phyloP scores from a whole-genome alignment of 352 stramenopile genomes.

The Saprolegnia parasitica region DNA sequence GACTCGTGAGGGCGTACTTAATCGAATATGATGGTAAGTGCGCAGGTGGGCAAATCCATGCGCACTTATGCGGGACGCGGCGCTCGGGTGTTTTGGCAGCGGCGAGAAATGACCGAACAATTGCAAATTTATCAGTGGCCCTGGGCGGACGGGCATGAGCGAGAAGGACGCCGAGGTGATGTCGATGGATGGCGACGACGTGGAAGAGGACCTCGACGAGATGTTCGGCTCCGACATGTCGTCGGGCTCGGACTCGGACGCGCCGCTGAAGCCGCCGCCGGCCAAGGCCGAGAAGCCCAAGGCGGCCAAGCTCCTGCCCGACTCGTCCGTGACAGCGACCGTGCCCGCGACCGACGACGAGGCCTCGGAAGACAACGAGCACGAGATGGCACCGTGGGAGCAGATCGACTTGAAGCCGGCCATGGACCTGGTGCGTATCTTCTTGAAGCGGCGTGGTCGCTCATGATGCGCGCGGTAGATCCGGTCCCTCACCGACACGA shows the following conservation, averaged over 20 bases:
- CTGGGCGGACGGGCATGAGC: not conserved
- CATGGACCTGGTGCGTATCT: constrained; percentile 55
- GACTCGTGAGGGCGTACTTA: not conserved
- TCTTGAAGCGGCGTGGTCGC: constrained; percentile 1
- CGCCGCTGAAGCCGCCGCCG: constrained; percentile 22
- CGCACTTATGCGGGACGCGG: not conserved
- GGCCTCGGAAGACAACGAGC: constrained; percentile 78
- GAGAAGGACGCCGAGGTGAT: constrained; percentile 18
- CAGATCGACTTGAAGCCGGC: constrained; percentile 79
- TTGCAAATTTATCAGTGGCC: constrained; percentile 28
- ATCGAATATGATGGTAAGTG: too few relatives aligned
- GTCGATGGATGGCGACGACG: constrained; percentile 26
- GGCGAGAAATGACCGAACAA: not conserved
- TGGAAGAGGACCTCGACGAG: constrained; percentile 11
- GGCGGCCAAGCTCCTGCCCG: not conserved
- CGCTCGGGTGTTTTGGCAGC: not conserved
- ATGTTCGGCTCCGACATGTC: constrained; percentile 8
- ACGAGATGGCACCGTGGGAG: constrained; percentile 68
- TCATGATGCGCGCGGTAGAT: constrained; percentile 33
- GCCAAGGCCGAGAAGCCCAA: constrained; percentile 19
- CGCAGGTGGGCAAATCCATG: not conserved
- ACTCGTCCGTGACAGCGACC: constrained; percentile 19
- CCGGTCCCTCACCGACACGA: constrained; percentile 57
- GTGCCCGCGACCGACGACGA: constrained; percentile 55
- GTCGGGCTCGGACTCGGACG: constrained; percentile 30